A percentile compares a stretch with the other conserved stretches of the same genome.
Evolutionary conservation across 116 monocot species (phyloP).

Genomic region (Trichopus zeylanicus): DNA sequence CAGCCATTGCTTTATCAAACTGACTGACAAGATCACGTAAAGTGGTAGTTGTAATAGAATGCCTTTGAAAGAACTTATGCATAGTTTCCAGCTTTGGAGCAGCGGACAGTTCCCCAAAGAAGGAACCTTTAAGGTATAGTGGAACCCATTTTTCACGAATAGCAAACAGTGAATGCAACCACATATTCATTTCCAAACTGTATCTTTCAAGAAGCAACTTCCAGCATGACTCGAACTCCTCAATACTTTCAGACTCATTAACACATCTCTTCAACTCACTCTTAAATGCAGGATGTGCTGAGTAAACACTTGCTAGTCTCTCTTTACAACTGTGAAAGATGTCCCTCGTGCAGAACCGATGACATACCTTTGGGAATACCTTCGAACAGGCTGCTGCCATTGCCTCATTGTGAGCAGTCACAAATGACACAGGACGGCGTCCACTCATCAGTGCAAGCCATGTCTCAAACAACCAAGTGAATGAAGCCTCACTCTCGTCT

Average conservation of each 20-base stretch:
- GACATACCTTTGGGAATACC: constrained; percentile 53
- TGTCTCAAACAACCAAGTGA: constrained; percentile 81
- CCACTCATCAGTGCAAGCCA: constrained; percentile 76
- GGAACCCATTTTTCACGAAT: constrained; percentile 78
- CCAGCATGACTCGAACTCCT: constrained; percentile 69
- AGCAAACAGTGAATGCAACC: constrained; percentile 50
- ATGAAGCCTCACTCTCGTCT: constrained; percentile 65
- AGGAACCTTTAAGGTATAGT: constrained; percentile 40
- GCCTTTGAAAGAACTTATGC: constrained; percentile 78
- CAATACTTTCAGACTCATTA: constrained; percentile 50
- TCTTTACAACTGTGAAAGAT: constrained; percentile 65
- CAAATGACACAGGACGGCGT: constrained; percentile 52
- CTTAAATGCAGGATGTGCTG: constrained; percentile 46
- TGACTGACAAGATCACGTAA: constrained; percentile 69
- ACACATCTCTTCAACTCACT: constrained; percentile 67
- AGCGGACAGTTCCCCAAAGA: constrained; percentile 57
- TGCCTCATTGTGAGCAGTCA: constrained; percentile 32
- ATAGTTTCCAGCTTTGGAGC: constrained; percentile 55
- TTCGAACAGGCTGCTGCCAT: constrained; percentile 33
- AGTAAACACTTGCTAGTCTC: constrained; percentile 42
- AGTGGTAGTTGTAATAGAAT: constrained; percentile 74
- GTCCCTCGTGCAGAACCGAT: constrained; percentile 63
- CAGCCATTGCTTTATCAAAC: constrained; percentile 84
- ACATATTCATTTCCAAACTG: constrained; percentile 38
- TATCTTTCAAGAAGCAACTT: constrained; percentile 45